Percentiles rank a stretch among this genome's conserved stretches.
Evolutionary conservation across 805 yeast genomes (phyloP).

Genomic region (Lipomyces lipofer): DNA sequence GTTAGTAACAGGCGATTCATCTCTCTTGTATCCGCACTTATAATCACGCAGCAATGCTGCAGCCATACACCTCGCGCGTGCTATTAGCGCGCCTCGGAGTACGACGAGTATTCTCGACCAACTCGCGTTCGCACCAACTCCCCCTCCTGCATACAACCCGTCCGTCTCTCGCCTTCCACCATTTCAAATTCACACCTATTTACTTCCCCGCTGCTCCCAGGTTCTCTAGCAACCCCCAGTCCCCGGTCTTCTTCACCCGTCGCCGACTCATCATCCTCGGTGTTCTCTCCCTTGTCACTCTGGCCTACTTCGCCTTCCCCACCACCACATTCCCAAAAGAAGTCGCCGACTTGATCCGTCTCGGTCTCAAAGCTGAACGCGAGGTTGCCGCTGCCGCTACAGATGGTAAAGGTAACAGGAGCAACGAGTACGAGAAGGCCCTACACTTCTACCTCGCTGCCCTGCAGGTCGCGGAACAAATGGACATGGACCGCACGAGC

Average conservation of each 20-base stretch:
- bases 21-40: too few species aligned
- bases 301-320: constrained; percentile 16
- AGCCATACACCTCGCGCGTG: too few species aligned
- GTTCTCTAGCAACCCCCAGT: constrained; percentile 77
- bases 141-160: too few species aligned
- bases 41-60: too few species aligned
- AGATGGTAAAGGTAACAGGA: constrained; percentile 48
- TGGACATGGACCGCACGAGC: constrained; percentile 56
- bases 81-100: too few species aligned
- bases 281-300: background rate
- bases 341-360: constrained; percentile 70
- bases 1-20: too few species aligned
- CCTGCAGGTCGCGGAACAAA: constrained; percentile 57
- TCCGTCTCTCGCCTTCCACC: too few species aligned
- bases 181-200: too few species aligned
- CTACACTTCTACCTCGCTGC: constrained; percentile 74
- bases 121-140: too few species aligned
- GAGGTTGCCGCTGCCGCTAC: constrained; percentile 54
- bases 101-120: too few species aligned
- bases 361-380: constrained; percentile 78
- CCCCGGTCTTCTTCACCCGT: constrained; percentile 44
- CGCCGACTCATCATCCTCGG: constrained; percentile 5
- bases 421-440: constrained; percentile 55
- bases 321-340: constrained; percentile 49
- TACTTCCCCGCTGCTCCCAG: too few species aligned